Evolutionary conservation across 148 eudicot species (phyloP), one percentile per base, ranked within the genome.

Genomic region (Rhododendron molle): DNA sequence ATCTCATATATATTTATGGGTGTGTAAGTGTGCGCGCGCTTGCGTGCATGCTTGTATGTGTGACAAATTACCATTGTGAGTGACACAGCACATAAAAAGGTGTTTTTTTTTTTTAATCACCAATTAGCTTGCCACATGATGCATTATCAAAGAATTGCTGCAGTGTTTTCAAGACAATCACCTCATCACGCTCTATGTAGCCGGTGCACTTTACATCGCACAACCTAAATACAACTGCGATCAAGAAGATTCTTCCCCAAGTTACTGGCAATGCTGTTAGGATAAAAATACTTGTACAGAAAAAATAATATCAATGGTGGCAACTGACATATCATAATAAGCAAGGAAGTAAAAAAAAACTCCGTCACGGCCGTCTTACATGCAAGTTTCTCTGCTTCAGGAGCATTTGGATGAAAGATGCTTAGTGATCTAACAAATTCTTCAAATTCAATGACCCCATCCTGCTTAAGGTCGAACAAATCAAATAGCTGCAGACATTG

Each of bases 401-500:
- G 93, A 81, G 97, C 88, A 50, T 87, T 87, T 23, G 97, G 98
- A 71, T 94, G 98, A 83, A 96, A 94, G 79, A 94, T 86, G 89
- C 90, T 92, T 81, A 96, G 84, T 15, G 98, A 90, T 12, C 93
- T 89, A 77, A 93, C 98, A 86, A 96, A 96, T 81, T 94, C 98
- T 36, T 88, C 97, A 89, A 96, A 96, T 85, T 91, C 92, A 88
- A 96, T 96, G 14, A 86, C 94, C 67, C 96, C 98, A 82, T 93
- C 89, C 26, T 83, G 81, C 90, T 91, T 93, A 26, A 87, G 83
- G 89, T 95, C 96, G 88, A 94, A 95, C 87, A 92, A 82, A 34
- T 89, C 88, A 85, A 94, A 95, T 44, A 95, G 78, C 98, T 95
- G 93, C 84, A 88, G 15, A 78, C 83, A 60, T 43, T 84, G 9